phyloP scores from a whole-genome alignment of 2,329 filamentous ascomycete genomes.

The Pestalotiopsis sp. region DNA sequence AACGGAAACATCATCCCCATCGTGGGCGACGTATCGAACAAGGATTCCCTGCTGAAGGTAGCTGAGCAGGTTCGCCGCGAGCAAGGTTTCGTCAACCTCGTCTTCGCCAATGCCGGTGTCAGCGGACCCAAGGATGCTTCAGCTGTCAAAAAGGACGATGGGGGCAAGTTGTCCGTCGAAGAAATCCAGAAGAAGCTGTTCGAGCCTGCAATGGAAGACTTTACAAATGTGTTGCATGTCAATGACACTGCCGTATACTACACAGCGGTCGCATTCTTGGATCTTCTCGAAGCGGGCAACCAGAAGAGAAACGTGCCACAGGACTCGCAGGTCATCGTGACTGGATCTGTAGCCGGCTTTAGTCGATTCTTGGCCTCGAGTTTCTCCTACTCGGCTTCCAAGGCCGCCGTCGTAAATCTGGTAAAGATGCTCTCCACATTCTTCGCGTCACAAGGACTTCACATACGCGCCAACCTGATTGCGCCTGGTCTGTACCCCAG shows the following conservation, averaged over 20 bases:
- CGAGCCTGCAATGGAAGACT: neutral
- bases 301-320: slow-evolving; percentile 11
- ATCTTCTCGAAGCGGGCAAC: slow-evolving; percentile 4
- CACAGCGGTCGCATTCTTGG: slow-evolving; percentile 8
- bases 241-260: slow-evolving; percentile 11
- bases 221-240: neutral
- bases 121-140: neutral
- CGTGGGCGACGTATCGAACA: slow-evolving; percentile 7
- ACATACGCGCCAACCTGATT: slow-evolving; percentile 13
- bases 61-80: slow-evolving; percentile 9
- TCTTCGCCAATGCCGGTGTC: slow-evolving; percentile 11
- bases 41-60: slow-evolving; percentile 6
- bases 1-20: slow-evolving; percentile 12
- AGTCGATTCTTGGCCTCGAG: slow-evolving; percentile 10
- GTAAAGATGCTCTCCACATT: slow-evolving; percentile 13
- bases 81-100: slow-evolving; percentile 10
- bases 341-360: slow-evolving; percentile 6
- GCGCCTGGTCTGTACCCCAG: slow-evolving; percentile 11
- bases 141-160: neutral
- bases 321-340: slow-evolving; percentile 12
- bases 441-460: neutral
- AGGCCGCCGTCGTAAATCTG: slow-evolving; percentile 2
- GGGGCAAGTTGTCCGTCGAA: neutral
- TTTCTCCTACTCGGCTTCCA: slow-evolving; percentile 8
- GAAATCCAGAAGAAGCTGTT: slow-evolving; percentile 5